A percentile compares a stretch with the other conserved stretches of the same genome.
These are phyloP conservation scores for Magnolia officinalis DNA, from an alignment of 164 flowering plant genomes.

Conservation along the genomic window DNA sequence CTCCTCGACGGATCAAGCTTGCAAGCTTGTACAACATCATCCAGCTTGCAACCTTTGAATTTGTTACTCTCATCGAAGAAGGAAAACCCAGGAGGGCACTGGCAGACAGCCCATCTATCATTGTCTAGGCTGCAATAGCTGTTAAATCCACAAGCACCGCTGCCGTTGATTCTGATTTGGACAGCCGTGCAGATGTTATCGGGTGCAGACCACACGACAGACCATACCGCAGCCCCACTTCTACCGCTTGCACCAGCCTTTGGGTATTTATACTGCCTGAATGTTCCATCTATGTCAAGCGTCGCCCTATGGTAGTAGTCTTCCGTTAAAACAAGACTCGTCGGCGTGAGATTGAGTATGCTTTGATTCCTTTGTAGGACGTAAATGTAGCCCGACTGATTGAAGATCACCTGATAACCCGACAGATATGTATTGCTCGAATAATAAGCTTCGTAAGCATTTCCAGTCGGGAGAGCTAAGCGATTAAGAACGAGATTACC, in stretches of 20 bases:
- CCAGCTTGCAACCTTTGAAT: slow-evolving; percentile 39
- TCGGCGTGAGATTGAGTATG: not conserved
- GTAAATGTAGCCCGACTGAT: not conserved
- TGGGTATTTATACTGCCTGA: slow-evolving; percentile 4
- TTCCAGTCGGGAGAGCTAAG: not conserved
- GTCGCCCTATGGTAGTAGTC: slow-evolving; percentile 12
- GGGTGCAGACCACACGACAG: not conserved
- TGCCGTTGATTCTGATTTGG: not conserved
- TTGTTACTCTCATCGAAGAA: slow-evolving; percentile 34
- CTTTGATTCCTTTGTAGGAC: not conserved
- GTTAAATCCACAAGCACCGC: slow-evolving; percentile 38
- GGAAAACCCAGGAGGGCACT: slow-evolving; percentile 34
- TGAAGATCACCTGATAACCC: slow-evolving; percentile 11
- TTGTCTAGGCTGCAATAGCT: slow-evolving; percentile 29
- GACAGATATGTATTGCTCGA: too few species aligned
- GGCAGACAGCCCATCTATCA: slow-evolving; percentile 21
- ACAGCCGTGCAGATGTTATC: not conserved
- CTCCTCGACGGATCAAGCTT: not conserved
- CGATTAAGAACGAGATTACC: slow-evolving; percentile 3
- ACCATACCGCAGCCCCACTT: not conserved
- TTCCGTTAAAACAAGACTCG: not conserved
- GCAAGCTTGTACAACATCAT: slow-evolving; percentile 29
- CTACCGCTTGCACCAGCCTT: not conserved
- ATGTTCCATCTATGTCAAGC: slow-evolving; percentile 6
- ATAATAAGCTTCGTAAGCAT: not conserved